A percentile compares a stretch with the other conserved stretches of the same genome.
Conservation (phyloP, 305 asterid genomes). For the Solanum hybrid region DNA sequence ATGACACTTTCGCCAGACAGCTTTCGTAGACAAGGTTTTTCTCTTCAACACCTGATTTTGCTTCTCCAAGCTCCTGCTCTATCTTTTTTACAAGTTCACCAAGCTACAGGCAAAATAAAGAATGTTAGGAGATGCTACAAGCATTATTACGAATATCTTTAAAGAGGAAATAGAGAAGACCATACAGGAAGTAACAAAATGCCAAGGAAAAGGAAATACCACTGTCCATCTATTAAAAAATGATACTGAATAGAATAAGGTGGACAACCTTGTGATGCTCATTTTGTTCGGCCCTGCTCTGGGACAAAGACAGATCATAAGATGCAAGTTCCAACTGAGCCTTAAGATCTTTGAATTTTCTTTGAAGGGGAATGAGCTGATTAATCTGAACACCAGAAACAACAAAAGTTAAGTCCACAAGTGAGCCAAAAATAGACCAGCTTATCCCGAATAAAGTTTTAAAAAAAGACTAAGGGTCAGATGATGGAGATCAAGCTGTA, state of each 20-base stretch:
- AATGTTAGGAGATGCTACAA: background rate
- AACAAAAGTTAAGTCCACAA: background rate
- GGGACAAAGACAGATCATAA: conserved; percentile 74
- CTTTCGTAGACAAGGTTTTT: conserved; percentile 43
- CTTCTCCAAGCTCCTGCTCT: conserved; percentile 73
- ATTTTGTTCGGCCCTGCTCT: conserved; percentile 87
- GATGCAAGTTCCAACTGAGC: conserved; percentile 79
- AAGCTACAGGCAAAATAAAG: conserved; percentile 43
- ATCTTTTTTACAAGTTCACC: conserved; percentile 69
- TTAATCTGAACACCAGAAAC: conserved; percentile 50
- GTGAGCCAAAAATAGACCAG: background rate
- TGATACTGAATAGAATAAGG: background rate
- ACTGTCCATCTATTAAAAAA: background rate
- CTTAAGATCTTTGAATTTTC: conserved; percentile 72
- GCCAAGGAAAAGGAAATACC: background rate
- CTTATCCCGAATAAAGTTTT: background rate
- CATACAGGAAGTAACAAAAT: background rate
- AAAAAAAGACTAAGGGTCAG: background rate
- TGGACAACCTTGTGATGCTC: conserved; percentile 91
- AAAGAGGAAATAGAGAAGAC: conserved; percentile 4
- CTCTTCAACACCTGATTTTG: conserved; percentile 52
- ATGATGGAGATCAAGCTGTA: background rate
- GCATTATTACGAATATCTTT: background rate
- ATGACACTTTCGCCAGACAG: conserved; percentile 59
- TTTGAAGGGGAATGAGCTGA: conserved; percentile 80